Base-by-base conservation (phyloP, 352 stramenopile genomes). In the Pythium volutum region DNA sequence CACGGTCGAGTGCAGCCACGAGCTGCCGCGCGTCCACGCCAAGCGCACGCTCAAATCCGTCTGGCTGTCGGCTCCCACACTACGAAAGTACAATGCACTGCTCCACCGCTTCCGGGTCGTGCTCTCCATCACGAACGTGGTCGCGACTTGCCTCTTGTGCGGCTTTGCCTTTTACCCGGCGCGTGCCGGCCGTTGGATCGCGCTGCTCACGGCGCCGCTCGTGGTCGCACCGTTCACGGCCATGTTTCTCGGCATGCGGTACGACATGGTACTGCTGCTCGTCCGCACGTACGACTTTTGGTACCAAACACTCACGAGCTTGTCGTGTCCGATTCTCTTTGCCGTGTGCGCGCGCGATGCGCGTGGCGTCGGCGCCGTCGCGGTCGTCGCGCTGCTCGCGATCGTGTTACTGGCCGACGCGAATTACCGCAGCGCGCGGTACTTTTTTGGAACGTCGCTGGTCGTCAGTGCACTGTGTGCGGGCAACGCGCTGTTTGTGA, bases 281-380 rank as follows among this genome's bases (percentile, higher is more conserved):
- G 29, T 59, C 2, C 11, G 41, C 2, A 66, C 59, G 42, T 66
- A 49, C 42, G 59, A 66, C 23, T 66, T 66, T 36, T 66, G 59
- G 59, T 59, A 48, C 42, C 31, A 36, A 36, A 11, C 14, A 11
- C 31, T 36, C 14, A 8, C 18, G 9, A 20, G 27, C 20, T 2
- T 59, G 22, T 27, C 25, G 3, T 15, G n/a, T 3, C 8, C 43
- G 3, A 20, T 55, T 9, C 15, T 11, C 14, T 25, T 22, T 3
- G 25, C 42, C 6, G 22, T 59, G 1, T 25, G 33, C 11, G 49
- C 27, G 6, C 10, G 47, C 11, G 48, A 59, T 50, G 31, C 31
- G 20, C 22, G 38, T n/a, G 66, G 72, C 39, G 7, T 56, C 0
- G 47, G 62, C 6, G 59, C 47, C 14, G 20, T 51, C 2, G 15